Conservation (phyloP, 1,284 basidiomycete genomes). For the Hortiboletus rubellus region DNA sequence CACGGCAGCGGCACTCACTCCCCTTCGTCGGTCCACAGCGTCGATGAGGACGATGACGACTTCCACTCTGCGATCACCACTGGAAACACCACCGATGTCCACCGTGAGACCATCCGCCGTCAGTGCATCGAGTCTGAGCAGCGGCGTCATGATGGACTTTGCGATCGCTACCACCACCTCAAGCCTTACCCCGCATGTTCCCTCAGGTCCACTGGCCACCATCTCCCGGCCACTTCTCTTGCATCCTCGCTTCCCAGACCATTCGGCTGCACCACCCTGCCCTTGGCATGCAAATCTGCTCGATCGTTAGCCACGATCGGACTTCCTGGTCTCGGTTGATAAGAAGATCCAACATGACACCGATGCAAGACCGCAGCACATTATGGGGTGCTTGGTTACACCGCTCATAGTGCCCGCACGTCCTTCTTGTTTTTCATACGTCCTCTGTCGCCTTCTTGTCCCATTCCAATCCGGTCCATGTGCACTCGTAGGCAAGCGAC, state of each 20-base stretch:
- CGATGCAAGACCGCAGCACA: constrained; percentile 64
- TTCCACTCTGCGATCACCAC: no score
- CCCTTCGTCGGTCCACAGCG: no score
- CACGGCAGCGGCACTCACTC: no score
- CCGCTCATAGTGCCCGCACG: constrained; percentile 44
- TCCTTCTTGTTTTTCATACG: constrained; percentile 42
- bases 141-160: constrained; percentile 78
- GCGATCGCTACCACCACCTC: constrained; percentile 82
- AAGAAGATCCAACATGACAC: constrained; percentile 52
- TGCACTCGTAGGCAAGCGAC: constrained; percentile 65
- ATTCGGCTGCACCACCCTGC: constrained; percentile 12
- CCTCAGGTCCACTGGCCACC: no score
- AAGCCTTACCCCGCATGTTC: constrained; percentile 39
- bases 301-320: constrained; percentile 31
- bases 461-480: constrained; percentile 52
- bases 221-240: no score
- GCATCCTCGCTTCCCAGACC: no score
- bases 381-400: constrained; percentile 50
- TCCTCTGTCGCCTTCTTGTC: constrained; percentile 43
- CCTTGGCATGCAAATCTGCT: constrained; percentile 28
- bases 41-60: no score
- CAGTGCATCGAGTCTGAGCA: no score
- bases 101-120: no score
- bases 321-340: constrained; percentile 45
- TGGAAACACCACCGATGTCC: no score